A percentile compares a stretch with the other conserved stretches of the same genome.
These are phyloP conservation scores for Corylus avellana DNA, from an alignment of 306 rosid genomes.

Conservation along the genomic window DNA sequence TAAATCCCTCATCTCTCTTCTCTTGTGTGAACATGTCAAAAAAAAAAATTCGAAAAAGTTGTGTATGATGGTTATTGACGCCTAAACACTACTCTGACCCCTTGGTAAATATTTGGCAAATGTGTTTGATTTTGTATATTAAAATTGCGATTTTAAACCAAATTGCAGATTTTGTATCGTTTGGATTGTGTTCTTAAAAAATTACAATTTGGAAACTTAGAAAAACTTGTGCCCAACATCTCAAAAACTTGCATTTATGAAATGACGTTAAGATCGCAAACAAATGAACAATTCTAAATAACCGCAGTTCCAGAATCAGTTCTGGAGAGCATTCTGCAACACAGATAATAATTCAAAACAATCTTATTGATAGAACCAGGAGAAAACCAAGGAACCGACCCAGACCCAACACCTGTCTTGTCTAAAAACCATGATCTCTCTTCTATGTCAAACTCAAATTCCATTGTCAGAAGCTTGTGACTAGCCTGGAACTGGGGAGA, in stretches of 20 bases:
- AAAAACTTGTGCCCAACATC: neutral
- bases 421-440: neutral
- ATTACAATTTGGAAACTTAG: too few relatives aligned
- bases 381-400: neutral
- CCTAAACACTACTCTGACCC: too few relatives aligned
- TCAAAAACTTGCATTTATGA: neutral
- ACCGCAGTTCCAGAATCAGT: neutral
- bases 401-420: neutral
- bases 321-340: neutral
- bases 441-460: neutral
- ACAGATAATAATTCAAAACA: neutral
- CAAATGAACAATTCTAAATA: neutral
- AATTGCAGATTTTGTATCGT: too few relatives aligned
- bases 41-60: too few relatives aligned
- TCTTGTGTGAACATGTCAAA: too few relatives aligned
- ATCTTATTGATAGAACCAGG: neutral
- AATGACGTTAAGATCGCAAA: neutral
- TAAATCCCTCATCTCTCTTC: accelerated
- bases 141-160: too few relatives aligned
- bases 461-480: neutral
- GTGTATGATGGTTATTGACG: too few relatives aligned
- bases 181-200: too few relatives aligned
- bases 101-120: too few relatives aligned
- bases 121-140: too few relatives aligned
- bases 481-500: neutral